Percentiles rank a stretch among this genome's conserved stretches.
phyloP scores from a whole-genome alignment of 306 rosid species.

The Vigna angularis region DNA sequence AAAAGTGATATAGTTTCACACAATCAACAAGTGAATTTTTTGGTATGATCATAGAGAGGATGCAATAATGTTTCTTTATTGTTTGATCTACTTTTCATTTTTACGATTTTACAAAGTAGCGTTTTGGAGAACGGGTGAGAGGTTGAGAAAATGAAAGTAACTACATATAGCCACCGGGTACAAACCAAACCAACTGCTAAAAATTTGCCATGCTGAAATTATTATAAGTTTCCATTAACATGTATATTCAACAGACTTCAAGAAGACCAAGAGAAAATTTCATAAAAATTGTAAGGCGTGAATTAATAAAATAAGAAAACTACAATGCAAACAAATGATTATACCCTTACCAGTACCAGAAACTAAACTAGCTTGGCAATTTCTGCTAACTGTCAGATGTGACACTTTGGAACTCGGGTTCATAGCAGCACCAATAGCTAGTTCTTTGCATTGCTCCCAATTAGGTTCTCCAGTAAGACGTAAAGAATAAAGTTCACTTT shows the following conservation, averaged over 20 bases:
- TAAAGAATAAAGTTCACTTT: slow-evolving; percentile 51
- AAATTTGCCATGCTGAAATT: slow-evolving; percentile 14
- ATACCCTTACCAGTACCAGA: slow-evolving; percentile 49
- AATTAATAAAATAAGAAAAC: neutral
- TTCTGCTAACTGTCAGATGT: slow-evolving; percentile 46
- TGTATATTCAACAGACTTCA: neutral
- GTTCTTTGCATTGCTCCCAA: slow-evolving; percentile 72
- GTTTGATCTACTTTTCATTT: slow-evolving; percentile 11
- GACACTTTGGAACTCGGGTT: slow-evolving; percentile 58
- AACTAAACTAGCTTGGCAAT: slow-evolving; percentile 45
- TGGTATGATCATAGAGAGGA: neutral
- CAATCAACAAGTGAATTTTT: neutral
- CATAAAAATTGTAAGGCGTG: neutral
- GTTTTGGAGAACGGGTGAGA: slow-evolving; percentile 18
- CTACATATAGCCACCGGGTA: slow-evolving; percentile 23
- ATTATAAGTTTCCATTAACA: neutral
- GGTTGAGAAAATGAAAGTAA: slow-evolving; percentile 24
- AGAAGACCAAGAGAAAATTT: neutral
- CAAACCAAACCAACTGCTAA: slow-evolving; percentile 12
- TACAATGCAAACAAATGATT: slow-evolving; percentile 21
- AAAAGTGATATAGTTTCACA: neutral
- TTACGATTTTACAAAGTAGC: slow-evolving; percentile 12
- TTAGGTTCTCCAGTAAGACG: slow-evolving; percentile 66
- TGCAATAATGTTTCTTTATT: neutral
- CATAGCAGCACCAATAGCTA: slow-evolving; percentile 74